A percentile compares a stretch with the other conserved stretches of the same genome.
Conservation (phyloP, 1,139 yeast genomes). For the Zygoascus meyerae region DNA sequence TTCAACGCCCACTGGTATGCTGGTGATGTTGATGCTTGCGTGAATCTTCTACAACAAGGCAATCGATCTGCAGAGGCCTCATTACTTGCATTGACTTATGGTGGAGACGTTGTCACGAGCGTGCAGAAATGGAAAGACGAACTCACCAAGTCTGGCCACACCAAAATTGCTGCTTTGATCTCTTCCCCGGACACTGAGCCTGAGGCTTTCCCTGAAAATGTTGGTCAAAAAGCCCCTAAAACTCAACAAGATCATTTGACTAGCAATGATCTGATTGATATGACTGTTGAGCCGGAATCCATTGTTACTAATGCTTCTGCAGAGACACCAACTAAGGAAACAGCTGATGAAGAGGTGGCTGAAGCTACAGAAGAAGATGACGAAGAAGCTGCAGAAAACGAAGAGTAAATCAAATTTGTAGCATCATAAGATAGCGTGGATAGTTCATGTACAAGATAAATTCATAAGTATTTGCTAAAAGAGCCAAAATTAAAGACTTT, state of each 20-base stretch:
- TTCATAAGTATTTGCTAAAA: background rate
- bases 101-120: conserved; percentile 45
- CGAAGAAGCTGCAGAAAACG: conserved; percentile 12
- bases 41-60: conserved; percentile 60
- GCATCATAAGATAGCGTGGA: conserved; percentile 29
- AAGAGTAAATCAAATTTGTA: conserved; percentile 36
- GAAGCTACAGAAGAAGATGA: conserved; percentile 12
- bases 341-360: conserved; percentile 15
- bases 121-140: conserved; percentile 63
- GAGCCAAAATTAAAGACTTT: background rate
- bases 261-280: conserved; percentile 26
- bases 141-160: conserved; percentile 48
- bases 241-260: conserved; percentile 17
- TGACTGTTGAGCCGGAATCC: conserved; percentile 18
- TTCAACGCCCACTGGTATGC: conserved; percentile 88
- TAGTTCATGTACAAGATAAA: too few species aligned
- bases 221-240: conserved; percentile 27
- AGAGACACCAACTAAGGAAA: conserved; percentile 16
- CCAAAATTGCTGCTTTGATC: conserved; percentile 47
- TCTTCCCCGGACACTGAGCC: conserved; percentile 27
- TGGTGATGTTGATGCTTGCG: conserved; percentile 62
- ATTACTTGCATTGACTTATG: conserved; percentile 70
- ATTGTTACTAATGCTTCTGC: conserved; percentile 11
- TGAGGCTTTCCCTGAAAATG: conserved; percentile 29
- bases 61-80: conserved; percentile 83